A percentile compares a stretch with the other conserved stretches of the same genome.
These are phyloP conservation scores for Anisodus tanguticus DNA, from an alignment of 257 asterid species.

Conservation along the genomic window DNA sequence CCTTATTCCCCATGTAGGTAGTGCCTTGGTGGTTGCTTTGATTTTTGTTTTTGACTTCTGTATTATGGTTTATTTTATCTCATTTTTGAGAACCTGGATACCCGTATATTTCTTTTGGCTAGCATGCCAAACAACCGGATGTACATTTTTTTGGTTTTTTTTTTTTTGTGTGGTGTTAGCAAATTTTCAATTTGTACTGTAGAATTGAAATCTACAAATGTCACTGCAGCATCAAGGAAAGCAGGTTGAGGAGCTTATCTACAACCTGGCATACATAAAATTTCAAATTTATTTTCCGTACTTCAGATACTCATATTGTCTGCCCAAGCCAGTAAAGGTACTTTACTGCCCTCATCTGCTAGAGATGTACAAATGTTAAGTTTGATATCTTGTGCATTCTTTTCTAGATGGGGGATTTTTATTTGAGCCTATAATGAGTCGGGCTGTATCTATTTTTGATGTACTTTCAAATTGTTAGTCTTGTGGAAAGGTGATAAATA, in stretches of 20 bases:
- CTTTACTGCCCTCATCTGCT: conserved; percentile 37
- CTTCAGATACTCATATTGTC: conserved; percentile 44
- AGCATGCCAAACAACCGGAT: neutral
- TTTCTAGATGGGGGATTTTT: conserved; percentile 7
- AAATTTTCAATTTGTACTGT: neutral
- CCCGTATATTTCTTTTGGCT: neutral
- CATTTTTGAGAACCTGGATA: neutral
- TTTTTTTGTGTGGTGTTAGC: neutral
- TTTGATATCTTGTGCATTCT: conserved; percentile 24
- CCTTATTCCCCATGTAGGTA: neutral
- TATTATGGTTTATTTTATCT: too few species aligned
- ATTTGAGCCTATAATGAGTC: neutral
- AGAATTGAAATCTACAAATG: conserved; percentile 43
- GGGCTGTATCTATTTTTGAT: neutral
- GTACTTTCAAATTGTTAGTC: neutral
- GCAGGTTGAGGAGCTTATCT: conserved; percentile 61
- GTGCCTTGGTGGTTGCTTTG: neutral
- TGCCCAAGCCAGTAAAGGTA: conserved; percentile 56
- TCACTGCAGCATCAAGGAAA: conserved; percentile 64
- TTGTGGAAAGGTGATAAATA: neutral
- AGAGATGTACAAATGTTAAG: conserved; percentile 23
- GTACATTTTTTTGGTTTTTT: neutral
- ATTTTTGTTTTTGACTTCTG: neutral
- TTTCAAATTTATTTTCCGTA: conserved; percentile 48
- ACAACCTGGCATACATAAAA: conserved; percentile 45